Evolutionary conservation across 2,329 filamentous ascomycete genomes (phyloP), one percentile per base, ranked within the genome.

Genomic region (Escovopsis weberi): DNA sequence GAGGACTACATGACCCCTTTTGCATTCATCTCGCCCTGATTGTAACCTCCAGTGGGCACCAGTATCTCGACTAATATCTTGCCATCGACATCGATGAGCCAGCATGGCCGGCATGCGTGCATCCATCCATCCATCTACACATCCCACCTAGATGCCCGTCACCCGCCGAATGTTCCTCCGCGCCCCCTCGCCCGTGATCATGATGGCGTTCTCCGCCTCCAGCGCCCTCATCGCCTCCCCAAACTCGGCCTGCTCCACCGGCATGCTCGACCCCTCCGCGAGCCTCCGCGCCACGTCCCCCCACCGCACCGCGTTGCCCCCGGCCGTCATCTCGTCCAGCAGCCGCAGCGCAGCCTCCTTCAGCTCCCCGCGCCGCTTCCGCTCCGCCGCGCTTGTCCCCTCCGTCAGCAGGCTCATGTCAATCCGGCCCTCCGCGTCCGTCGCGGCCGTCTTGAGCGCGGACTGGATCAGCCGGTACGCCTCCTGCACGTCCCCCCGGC

Each of bases 361-460:
- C 55, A 98, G 66, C 59, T 95, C 88, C 34, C 82, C 79, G 57
- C 80, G 83, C 49, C 85, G 71, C 57, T 85, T 80, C 40, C 91
- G 72, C 60, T 96, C 91, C n/a, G 79, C 79, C 1, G 86, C 80
- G 52, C 82, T 87, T 2, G 85, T 93, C n/a, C 91, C 91, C 57
- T 96, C 91, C 0, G 88, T 95, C 48, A 98, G 69, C 39, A 98
- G 69, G 43, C 84, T 83, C 91, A 98, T 96, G 59, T 98, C 91
- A 55, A 98, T 96, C 44, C 94, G 72, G 43, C 91, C 91, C 53
- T 94, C 74, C 0, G 85, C 68, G 59, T 98, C 93, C 0, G 93
- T 98, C n/a, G 91, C 91, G 0, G 89, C 85, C 50, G 94, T 93
- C 70, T 96, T 96, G 56, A 98, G 77, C 1, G 93, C 91, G 1